Base-by-base conservation (phyloP, 202 grass and related monocot genomes). In the Brachypodium distachyon region DNA sequence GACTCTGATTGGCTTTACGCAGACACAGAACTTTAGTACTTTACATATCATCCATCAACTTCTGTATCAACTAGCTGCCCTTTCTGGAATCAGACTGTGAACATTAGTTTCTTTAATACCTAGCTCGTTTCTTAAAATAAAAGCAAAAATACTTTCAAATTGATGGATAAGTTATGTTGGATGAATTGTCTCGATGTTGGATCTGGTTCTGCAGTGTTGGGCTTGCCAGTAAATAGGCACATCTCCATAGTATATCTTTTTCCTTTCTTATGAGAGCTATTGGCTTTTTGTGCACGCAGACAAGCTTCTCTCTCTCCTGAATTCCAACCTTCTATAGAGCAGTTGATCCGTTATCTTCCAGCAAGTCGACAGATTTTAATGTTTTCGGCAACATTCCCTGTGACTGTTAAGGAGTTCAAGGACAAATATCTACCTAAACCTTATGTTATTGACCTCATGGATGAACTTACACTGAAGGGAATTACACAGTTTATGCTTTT, bases 401-500 rank as follows among this genome's bases (percentile, higher is more conserved):
- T 97, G 46, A 93, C 90, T 17, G 90, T 93, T 29, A 97, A 93
- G 84, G 80, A 88, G 26, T 97, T 97, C 75, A 97, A 91, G 84
- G 90, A 93, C 25, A 93, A 84, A 84, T 97, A 87, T 70, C 61
- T 97, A 43, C 88, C 81, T 42, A 90, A 93, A 87, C 90, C 88
- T 55, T 97, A 93, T 28, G 76, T 97, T 21, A 97, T 97, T 67
- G 93, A 97, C 78, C 94, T 97, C 40, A 97, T 91, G 94, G 94
- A 97, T 87, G 90, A 97, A 76, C 88, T 97, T 84, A 97, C 94
- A 43, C 67, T 97, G 71, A 97, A 97, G 85, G 94, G 94, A 83
- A 97, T 97, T 77, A 93, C 94, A 77, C 94, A 97, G 31, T 97
- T 83, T 97, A 97, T 73, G 94, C 94, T 67, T 97, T 93, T 79